Evolutionary conservation across 495 filamentous ascomycete species (phyloP).

Genomic region (Alectoria sarmentosa): DNA sequence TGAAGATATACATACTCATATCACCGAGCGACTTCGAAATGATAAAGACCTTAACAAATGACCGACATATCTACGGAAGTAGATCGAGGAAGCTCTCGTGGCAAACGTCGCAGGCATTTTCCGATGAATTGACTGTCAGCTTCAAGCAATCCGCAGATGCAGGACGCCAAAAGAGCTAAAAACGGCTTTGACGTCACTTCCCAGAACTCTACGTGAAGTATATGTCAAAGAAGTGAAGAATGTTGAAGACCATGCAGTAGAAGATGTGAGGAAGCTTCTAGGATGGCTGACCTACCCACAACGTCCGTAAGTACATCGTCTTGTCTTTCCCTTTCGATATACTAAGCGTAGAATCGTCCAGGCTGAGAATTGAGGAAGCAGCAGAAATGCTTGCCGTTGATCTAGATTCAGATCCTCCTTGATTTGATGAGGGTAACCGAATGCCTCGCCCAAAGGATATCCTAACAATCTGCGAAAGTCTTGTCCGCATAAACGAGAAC

Average conservation of each 20-base stretch:
- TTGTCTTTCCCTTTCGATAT: too few relatives aligned
- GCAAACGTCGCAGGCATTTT: constrained; percentile 24
- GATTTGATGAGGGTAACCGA: background rate
- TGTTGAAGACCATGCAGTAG: constrained; percentile 15
- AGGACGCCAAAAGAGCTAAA: constrained; percentile 22
- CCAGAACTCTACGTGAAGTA: constrained; percentile 31
- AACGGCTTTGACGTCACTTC: constrained; percentile 30
- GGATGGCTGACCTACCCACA: background rate
- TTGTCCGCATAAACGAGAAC: background rate
- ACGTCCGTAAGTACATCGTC: background rate
- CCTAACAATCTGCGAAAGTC: background rate
- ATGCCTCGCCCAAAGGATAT: background rate
- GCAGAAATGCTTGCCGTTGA: background rate
- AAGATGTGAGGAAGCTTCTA: background rate
- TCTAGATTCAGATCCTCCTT: background rate
- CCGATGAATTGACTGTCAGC: constrained; percentile 36
- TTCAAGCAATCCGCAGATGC: constrained; percentile 32
- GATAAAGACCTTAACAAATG: background rate
- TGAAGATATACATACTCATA: background rate
- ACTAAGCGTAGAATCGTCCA: too few relatives aligned
- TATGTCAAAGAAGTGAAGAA: constrained; percentile 31
- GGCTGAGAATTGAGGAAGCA: background rate
- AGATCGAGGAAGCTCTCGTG: background rate
- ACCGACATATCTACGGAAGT: background rate
- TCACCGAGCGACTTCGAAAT: background rate